Evolutionary conservation across 164 flowering plant species (phyloP), one percentile per base, ranked within the genome.

Genomic region (Euptelea pleiosperma): DNA sequence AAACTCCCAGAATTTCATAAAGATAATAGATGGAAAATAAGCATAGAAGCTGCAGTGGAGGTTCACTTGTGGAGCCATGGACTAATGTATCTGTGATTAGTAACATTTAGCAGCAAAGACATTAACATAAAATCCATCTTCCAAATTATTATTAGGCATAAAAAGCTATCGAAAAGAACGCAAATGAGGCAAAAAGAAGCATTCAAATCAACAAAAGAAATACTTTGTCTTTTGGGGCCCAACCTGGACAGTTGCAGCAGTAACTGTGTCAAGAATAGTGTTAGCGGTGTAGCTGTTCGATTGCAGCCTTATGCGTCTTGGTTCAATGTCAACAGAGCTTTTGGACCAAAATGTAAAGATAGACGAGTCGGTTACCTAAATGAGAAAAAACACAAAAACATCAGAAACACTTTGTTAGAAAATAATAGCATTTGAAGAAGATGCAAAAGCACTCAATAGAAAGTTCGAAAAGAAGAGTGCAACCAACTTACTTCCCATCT

Each of bases 241-340:
- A 16, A 92, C 98, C 97, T 92, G 98, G 39, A 87, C 77, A 59
- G 89, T 86, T 54, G 97, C 98, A 47, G 98, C 98, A 25, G 98
- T 85, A 58, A 89, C 86, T 4, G 70, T 89, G 68, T 92, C 98
- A 60, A 92, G 72, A 71, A 92, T 73, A 46, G 94, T 93, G 58
- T 74, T 90, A 45, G 94, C 81, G 8, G 97, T 88, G 67, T 90
- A 93, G 77, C 91, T 80, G 75, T 76, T 93, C 60, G 97, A 93
- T 61, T 87, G 87, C 73, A 93, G 75, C 60, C 98, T 82, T 46
- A 93, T 93, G 15, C 98, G 89, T 48, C 92, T 84, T 54, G 96
- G 83, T 57, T 93, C 98, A 73, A 90, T 64, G 56, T 93, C 98
- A 65, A 93, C 97, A 39, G 92, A 72, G 59, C 84, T 90, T 77